Evolutionary conservation across 495 filamentous ascomycete species (phyloP), one percentile per base, ranked within the genome.

Genomic region (Physcia stellaris): DNA sequence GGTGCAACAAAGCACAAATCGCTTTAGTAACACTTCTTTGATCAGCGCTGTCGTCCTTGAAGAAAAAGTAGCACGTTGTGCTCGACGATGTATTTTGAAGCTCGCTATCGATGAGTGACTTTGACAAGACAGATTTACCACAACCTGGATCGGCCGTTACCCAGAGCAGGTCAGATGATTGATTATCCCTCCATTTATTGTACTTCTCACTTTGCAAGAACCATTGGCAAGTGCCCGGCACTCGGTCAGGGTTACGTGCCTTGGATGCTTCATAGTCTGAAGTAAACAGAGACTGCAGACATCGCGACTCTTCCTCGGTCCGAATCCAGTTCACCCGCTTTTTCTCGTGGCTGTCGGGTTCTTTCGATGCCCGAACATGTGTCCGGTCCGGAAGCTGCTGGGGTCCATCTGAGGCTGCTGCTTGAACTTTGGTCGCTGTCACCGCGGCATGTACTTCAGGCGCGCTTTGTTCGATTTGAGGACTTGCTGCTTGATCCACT

Each of bases 61-160:
- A 68, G 35, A 68, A 70, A 35, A 68, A 67, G 44, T 63, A 65
- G 39, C 57, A 66, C 7, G 61, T 31, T 13, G 46, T 44, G 21
- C 36, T 27, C 9, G 39, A 36, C 16, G 60, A 20, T 1, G 37
- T 24, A 16, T 2, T 24, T 13, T 45, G 28, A 4, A 55, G 40
- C 38, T 46, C 32, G 17, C 50, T 22, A 24, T 65, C 56, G 4
- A 62, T 46, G 3, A 66, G 48, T 12, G 49, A 57, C 41, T 48
- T 46, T 2, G 58, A 38, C 6, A 68, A 42, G 2, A 70, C 61
- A 37, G 63, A 62, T 40, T 70, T 70, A 2, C 63, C 59, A 43
- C 57, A 66, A 19, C 62, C 62, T 24, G 57, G 61, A 40, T 63
- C 57, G 11, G 58, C 66, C 4, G 64, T 58, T 12, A 68, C 46